Base-by-base conservation (phyloP, 768 basidiomycete genomes). In the Tylopilus plumbeoviolaceoides region DNA sequence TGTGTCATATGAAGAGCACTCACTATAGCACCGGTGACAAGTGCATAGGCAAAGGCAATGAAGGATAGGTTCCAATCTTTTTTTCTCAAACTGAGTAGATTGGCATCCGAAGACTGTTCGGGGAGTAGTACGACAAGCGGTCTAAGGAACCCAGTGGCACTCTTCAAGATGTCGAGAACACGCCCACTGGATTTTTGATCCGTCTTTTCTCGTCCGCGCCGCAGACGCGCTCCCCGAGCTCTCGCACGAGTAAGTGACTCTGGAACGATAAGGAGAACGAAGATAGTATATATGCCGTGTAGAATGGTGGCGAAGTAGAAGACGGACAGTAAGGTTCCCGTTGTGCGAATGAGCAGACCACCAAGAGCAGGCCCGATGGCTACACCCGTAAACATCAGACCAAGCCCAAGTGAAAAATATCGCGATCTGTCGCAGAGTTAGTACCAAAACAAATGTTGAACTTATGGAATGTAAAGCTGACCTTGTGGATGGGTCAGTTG, bases 351-450 rank as follows among this genome's bases (percentile, higher is more conserved):
- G 38, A 91, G 63, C 33, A 89, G 53, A 47, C 81, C 77, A 14
- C 91, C 89, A 0, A 93, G 52, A 4, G 82, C 76, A 5, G 93
- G 93, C 1, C 93, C 93, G 18, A 89, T 28, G 1, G 85, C 85
- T 63, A 89, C 76, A n/a, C 93, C 93, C 9, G 72, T 63, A 68
- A 88, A 91, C 42, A 85, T 54, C 4, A 90, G 72, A 1, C 93
- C 93, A 2, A 82, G 69, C 41, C 73, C 72, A 30, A 87, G 66
- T 1, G 89, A 88, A 62, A 89, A 84, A 20, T 75, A 73, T 6
- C 79, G 78, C 5, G 87, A 82, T 47, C 88, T 89, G 50, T 8
- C 7, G 23, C 44, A 23, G 23, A 20, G 7, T 48, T 52, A 33
- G 59, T 21, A 59, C 10, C 28, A 45, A 36, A 49, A 18, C 7